These are phyloP conservation scores for Colletotrichum acutatum DNA, from an alignment of 2,329 filamentous ascomycete genomes.

Conservation along the genomic window DNA sequence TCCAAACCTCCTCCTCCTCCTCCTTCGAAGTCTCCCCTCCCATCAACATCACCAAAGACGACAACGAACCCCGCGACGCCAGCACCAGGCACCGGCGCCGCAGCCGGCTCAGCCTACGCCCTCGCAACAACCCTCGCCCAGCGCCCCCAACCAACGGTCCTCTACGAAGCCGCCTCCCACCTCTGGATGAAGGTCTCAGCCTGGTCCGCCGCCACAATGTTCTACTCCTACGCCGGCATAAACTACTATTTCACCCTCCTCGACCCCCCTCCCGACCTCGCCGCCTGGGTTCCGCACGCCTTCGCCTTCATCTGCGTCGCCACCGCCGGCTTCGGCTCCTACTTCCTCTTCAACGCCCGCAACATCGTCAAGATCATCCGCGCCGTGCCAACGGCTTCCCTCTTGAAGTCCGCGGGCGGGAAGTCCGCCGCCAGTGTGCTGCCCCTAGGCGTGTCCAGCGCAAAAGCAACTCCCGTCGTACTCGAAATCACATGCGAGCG, in stretches of 20 bases:
- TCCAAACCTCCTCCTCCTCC: neutral
- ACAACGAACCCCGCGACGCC: neutral
- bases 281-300: slow-evolving; percentile 66
- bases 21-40: neutral
- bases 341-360: slow-evolving; percentile 67
- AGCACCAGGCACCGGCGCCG: neutral
- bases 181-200: slow-evolving; percentile 70
- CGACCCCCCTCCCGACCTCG: slow-evolving; percentile 61
- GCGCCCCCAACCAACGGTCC: slow-evolving; percentile 64
- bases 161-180: slow-evolving; percentile 75
- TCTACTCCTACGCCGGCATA: slow-evolving; percentile 60
- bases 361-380: slow-evolving; percentile 69
- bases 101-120: slow-evolving; percentile 45
- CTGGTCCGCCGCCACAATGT: slow-evolving; percentile 65
- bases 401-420: neutral
- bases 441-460: slow-evolving; percentile 28
- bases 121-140: slow-evolving; percentile 67
- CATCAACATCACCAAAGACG: neutral
- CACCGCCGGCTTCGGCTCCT: slow-evolving; percentile 69
- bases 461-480: slow-evolving; percentile 45
- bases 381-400: slow-evolving; percentile 55
- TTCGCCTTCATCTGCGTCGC: slow-evolving; percentile 69
- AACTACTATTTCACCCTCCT: slow-evolving; percentile 62
- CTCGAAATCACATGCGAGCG: slow-evolving; percentile 65
- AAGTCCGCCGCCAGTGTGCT: no score